Conservation (phyloP, 331 rosid genomes). For the Acacia pycnantha region DNA sequence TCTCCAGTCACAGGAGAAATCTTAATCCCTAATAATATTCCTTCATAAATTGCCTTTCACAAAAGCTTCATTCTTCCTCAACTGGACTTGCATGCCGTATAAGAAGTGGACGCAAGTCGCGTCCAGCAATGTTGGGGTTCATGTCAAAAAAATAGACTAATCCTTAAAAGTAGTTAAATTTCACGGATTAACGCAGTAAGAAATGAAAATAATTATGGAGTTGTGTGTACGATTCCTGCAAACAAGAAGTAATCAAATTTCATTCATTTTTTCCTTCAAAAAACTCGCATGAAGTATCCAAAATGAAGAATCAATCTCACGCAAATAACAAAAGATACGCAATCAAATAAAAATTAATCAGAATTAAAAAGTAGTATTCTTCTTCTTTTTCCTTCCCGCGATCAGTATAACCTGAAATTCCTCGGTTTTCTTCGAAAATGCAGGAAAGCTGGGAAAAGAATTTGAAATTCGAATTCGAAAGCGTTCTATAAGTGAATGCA, state of each 20-base stretch:
- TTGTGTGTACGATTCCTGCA: background rate
- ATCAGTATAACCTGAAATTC: slow-evolving; percentile 3
- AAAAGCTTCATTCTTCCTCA: no score
- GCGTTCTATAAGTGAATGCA: background rate
- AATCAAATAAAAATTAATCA: background rate
- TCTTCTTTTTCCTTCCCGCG: background rate
- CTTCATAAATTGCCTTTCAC: no score
- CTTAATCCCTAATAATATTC: no score
- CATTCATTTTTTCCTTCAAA: background rate
- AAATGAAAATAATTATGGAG: slow-evolving; percentile 6
- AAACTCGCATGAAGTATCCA: background rate
- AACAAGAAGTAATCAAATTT: background rate
- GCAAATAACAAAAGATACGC: background rate
- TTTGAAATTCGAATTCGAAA: background rate
- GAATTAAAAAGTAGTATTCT: background rate
- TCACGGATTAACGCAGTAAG: slow-evolving; percentile 23
- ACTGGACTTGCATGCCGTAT: no score
- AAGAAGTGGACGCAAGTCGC: no score
- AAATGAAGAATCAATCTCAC: background rate
- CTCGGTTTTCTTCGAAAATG: slow-evolving; percentile 25
- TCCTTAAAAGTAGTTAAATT: background rate
- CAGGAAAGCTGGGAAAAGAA: slow-evolving; percentile 6
- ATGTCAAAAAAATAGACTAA: background rate
- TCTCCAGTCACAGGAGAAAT: no score
- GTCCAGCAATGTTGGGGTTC: slow-evolving; percentile 27